These are phyloP conservation scores for Neurospora pannonica DNA, from an alignment of 495 filamentous ascomycete genomes.

Conservation along the genomic window DNA sequence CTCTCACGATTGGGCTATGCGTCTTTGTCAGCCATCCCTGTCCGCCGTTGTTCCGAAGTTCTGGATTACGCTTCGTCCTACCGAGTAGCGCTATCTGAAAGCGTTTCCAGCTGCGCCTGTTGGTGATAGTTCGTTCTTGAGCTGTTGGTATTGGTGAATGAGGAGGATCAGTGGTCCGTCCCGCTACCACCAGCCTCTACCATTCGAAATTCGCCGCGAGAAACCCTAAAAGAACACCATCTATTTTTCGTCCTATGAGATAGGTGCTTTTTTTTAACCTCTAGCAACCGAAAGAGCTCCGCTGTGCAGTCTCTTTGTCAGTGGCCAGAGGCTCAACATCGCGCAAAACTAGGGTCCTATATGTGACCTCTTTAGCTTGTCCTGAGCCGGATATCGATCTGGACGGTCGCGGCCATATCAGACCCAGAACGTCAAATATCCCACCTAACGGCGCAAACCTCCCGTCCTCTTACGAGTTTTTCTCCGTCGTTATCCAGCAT, in stretches of 20 bases:
- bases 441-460: constrained; percentile 18
- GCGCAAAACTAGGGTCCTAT: background rate
- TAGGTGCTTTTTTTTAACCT: background rate
- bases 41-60: background rate
- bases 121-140: background rate
- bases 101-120: background rate
- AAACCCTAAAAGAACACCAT: background rate
- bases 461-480: constrained; percentile 12
- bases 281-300: background rate
- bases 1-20: background rate
- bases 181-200: background rate
- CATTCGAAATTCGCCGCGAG: background rate
- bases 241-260: background rate
- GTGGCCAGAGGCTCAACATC: constrained; percentile 4
- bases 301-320: background rate
- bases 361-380: background rate
- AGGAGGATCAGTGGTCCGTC: background rate
- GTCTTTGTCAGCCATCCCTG: background rate
- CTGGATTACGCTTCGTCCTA: background rate
- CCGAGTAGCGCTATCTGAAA: background rate
- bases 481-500: constrained; percentile 4
- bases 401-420: constrained; percentile 5
- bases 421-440: constrained; percentile 10
- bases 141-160: background rate
- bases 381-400: constrained; percentile 12